These are phyloP conservation scores for Tulasnella sp. DNA, from an alignment of 768 basidiomycete genomes.

Conservation along the genomic window DNA sequence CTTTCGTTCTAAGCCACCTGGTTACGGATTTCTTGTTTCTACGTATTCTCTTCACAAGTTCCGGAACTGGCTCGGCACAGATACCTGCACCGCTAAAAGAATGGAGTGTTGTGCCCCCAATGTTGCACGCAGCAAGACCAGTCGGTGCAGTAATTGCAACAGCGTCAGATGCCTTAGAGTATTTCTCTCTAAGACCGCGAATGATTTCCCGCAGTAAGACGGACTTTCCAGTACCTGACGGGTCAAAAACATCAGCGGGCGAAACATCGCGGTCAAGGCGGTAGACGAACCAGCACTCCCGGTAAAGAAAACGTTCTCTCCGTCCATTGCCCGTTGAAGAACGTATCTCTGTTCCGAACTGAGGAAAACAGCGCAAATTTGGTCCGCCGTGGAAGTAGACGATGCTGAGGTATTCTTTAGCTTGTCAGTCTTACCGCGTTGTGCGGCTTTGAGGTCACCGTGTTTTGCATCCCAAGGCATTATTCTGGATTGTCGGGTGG, in stretches of 20 bases:
- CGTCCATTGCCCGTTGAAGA: constrained; percentile 58
- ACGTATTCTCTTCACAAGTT: constrained; percentile 50
- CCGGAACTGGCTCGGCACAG: constrained; percentile 50
- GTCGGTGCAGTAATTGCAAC: constrained; percentile 93
- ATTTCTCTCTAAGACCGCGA: constrained; percentile 46
- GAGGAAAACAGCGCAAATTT: constrained; percentile 40
- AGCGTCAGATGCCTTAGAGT: constrained; percentile 45
- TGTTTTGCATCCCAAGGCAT: not conserved
- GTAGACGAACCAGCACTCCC: constrained; percentile 71
- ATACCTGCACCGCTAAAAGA: constrained; percentile 92
- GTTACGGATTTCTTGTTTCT: constrained; percentile 74
- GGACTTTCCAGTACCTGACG: constrained; percentile 89
- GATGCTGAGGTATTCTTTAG: not conserved
- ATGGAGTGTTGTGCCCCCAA: constrained; percentile 90
- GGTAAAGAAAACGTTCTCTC: constrained; percentile 82
- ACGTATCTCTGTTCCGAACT: constrained; percentile 83
- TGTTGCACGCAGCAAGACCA: constrained; percentile 95
- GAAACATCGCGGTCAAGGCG: not conserved
- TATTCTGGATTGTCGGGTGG: not conserved
- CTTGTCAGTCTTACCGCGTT: not conserved
- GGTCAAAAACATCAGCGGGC: not conserved
- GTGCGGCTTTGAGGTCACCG: not conserved
- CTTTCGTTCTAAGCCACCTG: constrained; percentile 75
- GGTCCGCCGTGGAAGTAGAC: not conserved
- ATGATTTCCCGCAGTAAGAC: constrained; percentile 90